Percentiles rank a stretch among this genome's conserved stretches.
Conservation (phyloP, 2,329 filamentous ascomycete genomes). For the Chalaropsis ovoidea region DNA sequence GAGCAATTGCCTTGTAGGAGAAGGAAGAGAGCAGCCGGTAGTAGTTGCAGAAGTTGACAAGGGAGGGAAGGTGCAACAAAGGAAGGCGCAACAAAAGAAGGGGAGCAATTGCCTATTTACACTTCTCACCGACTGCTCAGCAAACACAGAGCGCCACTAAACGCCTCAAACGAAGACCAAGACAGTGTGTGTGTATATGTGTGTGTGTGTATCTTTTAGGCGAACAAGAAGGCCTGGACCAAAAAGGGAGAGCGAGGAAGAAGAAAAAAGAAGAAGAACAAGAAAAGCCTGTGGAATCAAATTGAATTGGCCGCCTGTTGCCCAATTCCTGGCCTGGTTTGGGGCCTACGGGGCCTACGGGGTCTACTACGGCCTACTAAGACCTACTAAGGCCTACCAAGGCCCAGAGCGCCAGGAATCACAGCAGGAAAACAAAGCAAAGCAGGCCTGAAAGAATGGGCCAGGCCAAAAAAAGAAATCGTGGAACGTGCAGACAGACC, state of each 20-base stretch:
- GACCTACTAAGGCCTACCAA: not conserved
- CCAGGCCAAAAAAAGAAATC: not conserved
- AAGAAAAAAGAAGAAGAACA: not conserved
- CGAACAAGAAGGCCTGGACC: too few relatives aligned
- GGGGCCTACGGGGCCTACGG: too few relatives aligned
- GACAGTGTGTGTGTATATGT: too few relatives aligned
- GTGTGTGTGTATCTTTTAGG: too few relatives aligned
- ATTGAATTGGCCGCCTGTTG: conserved; percentile 4
- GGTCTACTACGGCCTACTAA: not conserved
- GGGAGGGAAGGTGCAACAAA: not conserved
- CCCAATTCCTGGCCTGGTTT: not conserved
- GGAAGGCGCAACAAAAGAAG: conserved; percentile 1
- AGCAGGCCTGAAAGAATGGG: not conserved
- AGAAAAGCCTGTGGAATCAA: conserved; percentile 9
- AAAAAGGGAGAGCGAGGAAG: not conserved
- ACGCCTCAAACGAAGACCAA: too few relatives aligned
- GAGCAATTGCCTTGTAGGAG: not conserved
- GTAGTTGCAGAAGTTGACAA: not conserved
- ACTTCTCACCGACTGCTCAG: too few relatives aligned
- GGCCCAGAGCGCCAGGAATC: not conserved
- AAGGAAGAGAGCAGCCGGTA: not conserved
- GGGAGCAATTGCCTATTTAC: not conserved
- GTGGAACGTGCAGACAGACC: not conserved
- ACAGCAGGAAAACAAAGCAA: not conserved
- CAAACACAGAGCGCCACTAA: too few relatives aligned